Evolutionary conservation across 108 stramenopile genomes (phyloP).

Genomic region (Thalassiosira profunda): DNA sequence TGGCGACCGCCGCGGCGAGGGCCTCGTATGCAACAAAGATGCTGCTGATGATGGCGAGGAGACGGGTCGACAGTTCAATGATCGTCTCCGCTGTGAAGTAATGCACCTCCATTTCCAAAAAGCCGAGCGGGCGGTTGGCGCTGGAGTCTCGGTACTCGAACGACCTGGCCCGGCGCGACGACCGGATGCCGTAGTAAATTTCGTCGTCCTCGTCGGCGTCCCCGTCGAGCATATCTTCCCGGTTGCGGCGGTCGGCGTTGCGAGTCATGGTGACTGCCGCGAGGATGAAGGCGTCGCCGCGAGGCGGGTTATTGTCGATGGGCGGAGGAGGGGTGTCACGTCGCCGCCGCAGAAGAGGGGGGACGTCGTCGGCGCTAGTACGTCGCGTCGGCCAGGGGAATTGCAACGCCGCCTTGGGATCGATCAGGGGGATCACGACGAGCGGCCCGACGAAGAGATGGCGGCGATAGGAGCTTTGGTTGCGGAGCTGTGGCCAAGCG

Average conservation of each 20-base stretch:
- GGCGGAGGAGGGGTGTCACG: too few relatives aligned
- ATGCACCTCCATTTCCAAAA: neutral
- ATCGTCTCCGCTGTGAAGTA: neutral
- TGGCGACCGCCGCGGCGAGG: neutral
- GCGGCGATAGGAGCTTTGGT: too few relatives aligned
- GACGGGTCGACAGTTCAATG: neutral
- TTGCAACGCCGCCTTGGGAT: too few relatives aligned
- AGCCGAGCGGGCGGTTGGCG: neutral
- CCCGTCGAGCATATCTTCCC: neutral
- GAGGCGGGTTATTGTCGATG: too few relatives aligned
- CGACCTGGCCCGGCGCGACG: neutral
- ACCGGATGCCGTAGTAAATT: conserved; percentile 1
- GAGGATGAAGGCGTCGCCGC: too few relatives aligned
- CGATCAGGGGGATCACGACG: too few relatives aligned
- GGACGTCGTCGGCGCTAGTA: too few relatives aligned
- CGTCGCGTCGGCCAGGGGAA: too few relatives aligned
- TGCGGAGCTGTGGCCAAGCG: too few relatives aligned
- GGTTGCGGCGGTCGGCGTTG: neutral
- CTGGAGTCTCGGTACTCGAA: conserved; percentile 5
- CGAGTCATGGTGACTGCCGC: too few relatives aligned
- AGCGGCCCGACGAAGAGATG: too few relatives aligned
- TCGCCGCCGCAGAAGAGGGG: too few relatives aligned
- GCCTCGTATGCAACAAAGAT: neutral
- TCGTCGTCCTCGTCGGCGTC: neutral
- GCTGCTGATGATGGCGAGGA: neutral